Evolutionary conservation across 495 filamentous ascomycete species (phyloP), one percentile per base, ranked within the genome.

Genomic region (Hypoxylon subgilvum): DNA sequence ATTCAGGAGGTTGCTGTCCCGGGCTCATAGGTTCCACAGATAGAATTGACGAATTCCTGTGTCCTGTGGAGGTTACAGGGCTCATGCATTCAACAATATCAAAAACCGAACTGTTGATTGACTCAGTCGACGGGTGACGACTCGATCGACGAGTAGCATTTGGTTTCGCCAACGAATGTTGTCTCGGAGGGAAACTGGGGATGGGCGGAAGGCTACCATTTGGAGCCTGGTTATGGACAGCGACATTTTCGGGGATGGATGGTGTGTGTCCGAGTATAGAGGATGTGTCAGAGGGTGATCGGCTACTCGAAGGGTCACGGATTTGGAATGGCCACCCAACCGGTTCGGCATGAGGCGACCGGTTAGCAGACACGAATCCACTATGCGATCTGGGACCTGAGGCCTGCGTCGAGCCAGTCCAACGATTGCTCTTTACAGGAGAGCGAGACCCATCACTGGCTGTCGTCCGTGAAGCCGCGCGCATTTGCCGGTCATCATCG

Each of bases 101-200:
- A 10, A 70, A 70, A 14, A 70, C 67, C 17, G 67, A 70, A 51
- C 67, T 70, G 52, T 70, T 70, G 12, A 70, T 63, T 3, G 67
- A 70, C 46, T 70, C 67, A 18, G 67, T 68, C 18, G 67, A 70
- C 16, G 57, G 65, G 31, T 43, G 58, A 10, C 61, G 64, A 22
- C 44, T 56, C 4, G 60, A 49, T 31, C 56, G 67, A 50, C 42
- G 65, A 51, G 16, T 41, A 27, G 48, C 35, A 8, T 23, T 58
- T 19, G 62, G 61, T 5, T 50, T 65, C 31, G 57, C 43, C 44
- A 65, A 48, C 18, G 67, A 68, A 52, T 53, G 65, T 32, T 62
- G 55, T 42, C 67, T 67, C 8, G 57, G 65, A 0, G 64, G 57
- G 27, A 60, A 65, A 31, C 32, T 61, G 10, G 51, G 39, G 28